A percentile compares a stretch with the other conserved stretches of the same genome.
These are phyloP conservation scores for Penicillium lagena DNA, from an alignment of 495 filamentous ascomycete species.

Conservation along the genomic window DNA sequence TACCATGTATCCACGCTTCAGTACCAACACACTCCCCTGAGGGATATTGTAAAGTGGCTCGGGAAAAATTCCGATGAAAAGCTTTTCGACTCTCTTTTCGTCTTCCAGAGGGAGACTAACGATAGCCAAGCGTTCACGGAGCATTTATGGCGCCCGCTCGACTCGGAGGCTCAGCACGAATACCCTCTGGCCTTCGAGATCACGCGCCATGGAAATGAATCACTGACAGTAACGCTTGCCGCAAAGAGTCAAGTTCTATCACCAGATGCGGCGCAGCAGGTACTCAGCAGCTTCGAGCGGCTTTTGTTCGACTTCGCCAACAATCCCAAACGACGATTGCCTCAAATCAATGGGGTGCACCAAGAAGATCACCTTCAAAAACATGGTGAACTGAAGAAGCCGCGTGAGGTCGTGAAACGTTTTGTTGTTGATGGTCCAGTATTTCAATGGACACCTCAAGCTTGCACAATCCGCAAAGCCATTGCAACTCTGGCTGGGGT, in stretches of 20 bases:
- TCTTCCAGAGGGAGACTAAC: constrained; percentile 54
- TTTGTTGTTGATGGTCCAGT: neutral
- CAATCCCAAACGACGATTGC: constrained; percentile 10
- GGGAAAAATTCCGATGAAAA: constrained; percentile 26
- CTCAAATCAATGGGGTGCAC: constrained; percentile 6
- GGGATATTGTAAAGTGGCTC: constrained; percentile 41
- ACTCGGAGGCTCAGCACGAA: constrained; percentile 48
- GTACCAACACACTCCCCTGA: constrained; percentile 38
- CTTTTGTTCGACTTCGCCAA: constrained; percentile 17
- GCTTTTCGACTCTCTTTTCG: constrained; percentile 42
- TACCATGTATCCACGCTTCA: constrained; percentile 35
- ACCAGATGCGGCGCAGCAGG: constrained; percentile 7
- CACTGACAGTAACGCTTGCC: constrained; percentile 48
- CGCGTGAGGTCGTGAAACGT: neutral
- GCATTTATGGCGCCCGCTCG: constrained; percentile 50
- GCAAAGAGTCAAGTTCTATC: constrained; percentile 25
- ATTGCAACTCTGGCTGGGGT: constrained; percentile 55
- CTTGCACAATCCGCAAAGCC: constrained; percentile 45
- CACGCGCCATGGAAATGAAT: constrained; percentile 37
- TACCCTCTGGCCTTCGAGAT: constrained; percentile 75
- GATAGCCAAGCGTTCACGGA: constrained; percentile 8
- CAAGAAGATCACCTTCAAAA: neutral
- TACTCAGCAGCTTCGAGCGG: constrained; percentile 19
- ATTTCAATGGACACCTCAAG: constrained; percentile 50
- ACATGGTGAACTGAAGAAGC: neutral